Conservation (phyloP, 2,329 filamentous ascomycete species). For the Calonectria pseudoreteaudii region DNA sequence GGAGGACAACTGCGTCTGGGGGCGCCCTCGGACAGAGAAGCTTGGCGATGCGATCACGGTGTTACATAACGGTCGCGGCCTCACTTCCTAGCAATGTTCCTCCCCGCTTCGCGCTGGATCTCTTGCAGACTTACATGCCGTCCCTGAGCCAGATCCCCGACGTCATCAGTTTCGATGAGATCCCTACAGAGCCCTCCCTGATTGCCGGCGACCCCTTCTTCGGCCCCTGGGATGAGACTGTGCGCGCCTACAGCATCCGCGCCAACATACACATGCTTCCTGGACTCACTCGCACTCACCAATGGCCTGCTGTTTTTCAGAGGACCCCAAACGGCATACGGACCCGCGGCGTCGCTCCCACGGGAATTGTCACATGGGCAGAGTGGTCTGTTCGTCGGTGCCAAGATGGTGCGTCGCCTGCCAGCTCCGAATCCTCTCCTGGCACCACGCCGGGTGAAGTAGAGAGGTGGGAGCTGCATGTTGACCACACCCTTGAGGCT, state of each 20-base stretch:
- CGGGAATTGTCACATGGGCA: background rate
- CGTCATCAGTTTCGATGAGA: background rate
- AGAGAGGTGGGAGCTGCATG: slow-evolving; percentile 7
- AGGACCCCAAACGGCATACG: background rate
- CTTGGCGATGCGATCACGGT: slow-evolving; percentile 6
- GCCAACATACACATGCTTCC: background rate
- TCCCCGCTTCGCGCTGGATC: slow-evolving; percentile 1
- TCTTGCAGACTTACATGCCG: background rate
- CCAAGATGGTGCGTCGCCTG: background rate
- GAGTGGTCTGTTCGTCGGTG: background rate
- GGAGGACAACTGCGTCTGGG: background rate
- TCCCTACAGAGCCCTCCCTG: background rate
- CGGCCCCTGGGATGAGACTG: slow-evolving; percentile 5
- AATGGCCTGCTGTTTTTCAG: slow-evolving; percentile 10
- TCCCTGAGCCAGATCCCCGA: slow-evolving; percentile 1
- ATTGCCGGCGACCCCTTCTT: slow-evolving; percentile 8
- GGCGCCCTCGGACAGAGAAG: background rate
- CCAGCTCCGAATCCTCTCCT: background rate
- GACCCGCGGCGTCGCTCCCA: background rate
- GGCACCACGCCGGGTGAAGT: background rate
- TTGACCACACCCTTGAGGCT: slow-evolving; percentile 1
- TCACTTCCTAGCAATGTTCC: slow-evolving; percentile 6
- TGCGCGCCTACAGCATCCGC: background rate
- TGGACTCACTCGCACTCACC: background rate
- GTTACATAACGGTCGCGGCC: background rate